Evolutionary conservation across 1,139 yeast genomes (phyloP).

Genomic region (Yamadazyma diddensiae): DNA sequence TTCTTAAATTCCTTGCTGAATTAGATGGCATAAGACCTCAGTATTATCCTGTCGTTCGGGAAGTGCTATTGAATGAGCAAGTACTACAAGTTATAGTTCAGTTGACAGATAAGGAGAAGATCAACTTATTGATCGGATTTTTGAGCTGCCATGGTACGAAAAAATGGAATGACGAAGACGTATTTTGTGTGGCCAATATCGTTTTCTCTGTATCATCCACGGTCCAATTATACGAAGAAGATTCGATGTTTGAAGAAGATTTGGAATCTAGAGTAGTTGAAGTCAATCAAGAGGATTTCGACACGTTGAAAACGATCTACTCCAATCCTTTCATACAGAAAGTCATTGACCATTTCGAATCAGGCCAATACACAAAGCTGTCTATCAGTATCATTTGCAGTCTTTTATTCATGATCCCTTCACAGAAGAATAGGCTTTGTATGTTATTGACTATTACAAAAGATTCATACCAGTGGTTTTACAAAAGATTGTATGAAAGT

Average conservation of each 20-base stretch:
- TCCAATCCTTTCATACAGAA: conserved; percentile 23
- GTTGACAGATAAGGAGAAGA: background rate
- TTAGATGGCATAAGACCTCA: background rate
- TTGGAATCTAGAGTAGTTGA: too few species aligned
- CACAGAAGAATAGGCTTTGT: conserved; percentile 29
- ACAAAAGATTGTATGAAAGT: conserved; percentile 17
- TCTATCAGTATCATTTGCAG: conserved; percentile 24
- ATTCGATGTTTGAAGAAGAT: conserved; percentile 11
- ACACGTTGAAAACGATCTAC: conserved; percentile 18
- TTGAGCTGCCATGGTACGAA: background rate
- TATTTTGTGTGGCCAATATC: background rate
- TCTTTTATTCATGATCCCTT: conserved; percentile 29
- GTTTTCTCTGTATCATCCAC: conserved; percentile 18
- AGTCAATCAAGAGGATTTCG: conserved; percentile 1
- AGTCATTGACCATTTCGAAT: conserved; percentile 13
- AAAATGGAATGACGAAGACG: background rate
- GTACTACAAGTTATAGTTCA: background rate
- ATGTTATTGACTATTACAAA: conserved; percentile 38
- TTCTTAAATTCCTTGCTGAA: conserved; percentile 9
- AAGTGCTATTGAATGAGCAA: background rate
- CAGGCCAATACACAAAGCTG: conserved; percentile 1
- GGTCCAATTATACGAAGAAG: conserved; percentile 13
- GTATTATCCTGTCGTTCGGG: background rate
- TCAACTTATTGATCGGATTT: background rate
- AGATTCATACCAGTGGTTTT: conserved; percentile 30